Percentiles rank a stretch among this genome's conserved stretches.
Conservation (phyloP, 192 early-diverging fungal species). For the Ramicandelaber brevisporus region DNA sequence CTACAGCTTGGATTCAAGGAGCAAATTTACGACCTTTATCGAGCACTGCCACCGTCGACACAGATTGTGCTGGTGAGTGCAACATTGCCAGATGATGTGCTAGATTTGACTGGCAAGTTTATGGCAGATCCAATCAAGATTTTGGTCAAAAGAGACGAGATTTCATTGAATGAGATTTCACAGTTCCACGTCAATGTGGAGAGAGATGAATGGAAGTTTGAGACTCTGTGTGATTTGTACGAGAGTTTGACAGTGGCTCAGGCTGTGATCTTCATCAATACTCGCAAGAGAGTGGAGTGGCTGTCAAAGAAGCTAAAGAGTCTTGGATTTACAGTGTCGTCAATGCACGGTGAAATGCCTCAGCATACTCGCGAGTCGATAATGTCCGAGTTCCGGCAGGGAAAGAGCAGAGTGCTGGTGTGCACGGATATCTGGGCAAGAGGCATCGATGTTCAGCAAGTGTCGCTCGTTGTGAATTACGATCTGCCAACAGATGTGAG, state of each 20-base stretch:
- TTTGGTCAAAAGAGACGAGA: conserved; percentile 94
- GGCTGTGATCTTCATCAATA: conserved; percentile 97
- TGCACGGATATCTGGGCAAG: conserved; percentile 98
- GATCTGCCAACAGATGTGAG: conserved; percentile 90
- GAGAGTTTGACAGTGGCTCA: conserved; percentile 95
- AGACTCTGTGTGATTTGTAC: conserved; percentile 91
- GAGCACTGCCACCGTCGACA: conserved; percentile 69
- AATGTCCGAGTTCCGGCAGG: conserved; percentile 92
- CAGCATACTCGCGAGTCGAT: conserved; percentile 93
- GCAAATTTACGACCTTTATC: conserved; percentile 86
- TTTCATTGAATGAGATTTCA: conserved; percentile 95
- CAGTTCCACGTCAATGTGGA: conserved; percentile 98
- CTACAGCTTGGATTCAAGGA: conserved; percentile 89
- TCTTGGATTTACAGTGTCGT: conserved; percentile 90
- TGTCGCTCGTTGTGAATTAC: conserved; percentile 95
- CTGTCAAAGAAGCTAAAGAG: conserved; percentile 86
- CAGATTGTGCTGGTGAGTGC: conserved; percentile 85
- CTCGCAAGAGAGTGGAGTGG: conserved; percentile 92
- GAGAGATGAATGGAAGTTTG: conserved; percentile 95
- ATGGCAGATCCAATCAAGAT: conserved; percentile 91
- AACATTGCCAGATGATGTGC: conserved; percentile 82
- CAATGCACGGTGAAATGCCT: conserved; percentile 99
- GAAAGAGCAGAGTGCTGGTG: conserved; percentile 80
- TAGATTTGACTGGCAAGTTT: conserved; percentile 92
- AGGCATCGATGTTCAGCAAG: conserved; percentile 98